Evolutionary conservation across 2,329 filamentous ascomycete genomes (phyloP), one percentile per base, ranked within the genome.

Genomic region (Sporothrix dimorphospora): DNA sequence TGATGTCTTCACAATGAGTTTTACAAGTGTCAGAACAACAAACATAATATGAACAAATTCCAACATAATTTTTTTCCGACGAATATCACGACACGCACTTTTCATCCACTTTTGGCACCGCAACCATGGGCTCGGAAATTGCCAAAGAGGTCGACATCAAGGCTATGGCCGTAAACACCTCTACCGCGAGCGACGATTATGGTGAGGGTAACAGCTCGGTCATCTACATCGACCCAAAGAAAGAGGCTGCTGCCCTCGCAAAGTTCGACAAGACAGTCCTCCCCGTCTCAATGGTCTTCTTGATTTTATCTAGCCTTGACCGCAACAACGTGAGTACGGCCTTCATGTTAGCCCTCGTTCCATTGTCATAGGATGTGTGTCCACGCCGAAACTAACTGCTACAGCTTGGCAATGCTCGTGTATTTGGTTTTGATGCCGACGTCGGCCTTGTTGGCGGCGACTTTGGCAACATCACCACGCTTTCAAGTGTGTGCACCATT

Each of bases 401-500:
- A 3, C 27, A 57, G 55, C 27, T 59, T 3, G 55, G 55, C 1
- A 59, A 59, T 34, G 55, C 55, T 9, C 55, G 55, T 38, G 55
- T 59, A 2, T 59, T 59, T 38, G 55, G 55, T 3, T 59, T 59
- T 7, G 55, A 59, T 11, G 27, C 12, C 2, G 55, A 59, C 27
- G 30, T 59, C 7, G 55, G 55, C 14, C 55, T 59, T 9, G 19
- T 16, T 38, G 55, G 55, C 27, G 55, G 55, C 24, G 55, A 59
- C 55, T 59, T 59, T 59, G 55, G 55, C 27, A 59, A 59, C 16
- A 59, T 59, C 30, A 59, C 27, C 27, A 59, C 55, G 14, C 30
- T 59, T 1, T 59, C 30, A 0, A 59, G 55, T n/a, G 55, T 59
- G 16, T 59, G 55, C 16, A 59, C 55, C 16, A 59, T 59, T 19